Evolutionary conservation across 2,329 filamentous ascomycete genomes (phyloP).

Genomic region (Pseudogymnoascus sp.): DNA sequence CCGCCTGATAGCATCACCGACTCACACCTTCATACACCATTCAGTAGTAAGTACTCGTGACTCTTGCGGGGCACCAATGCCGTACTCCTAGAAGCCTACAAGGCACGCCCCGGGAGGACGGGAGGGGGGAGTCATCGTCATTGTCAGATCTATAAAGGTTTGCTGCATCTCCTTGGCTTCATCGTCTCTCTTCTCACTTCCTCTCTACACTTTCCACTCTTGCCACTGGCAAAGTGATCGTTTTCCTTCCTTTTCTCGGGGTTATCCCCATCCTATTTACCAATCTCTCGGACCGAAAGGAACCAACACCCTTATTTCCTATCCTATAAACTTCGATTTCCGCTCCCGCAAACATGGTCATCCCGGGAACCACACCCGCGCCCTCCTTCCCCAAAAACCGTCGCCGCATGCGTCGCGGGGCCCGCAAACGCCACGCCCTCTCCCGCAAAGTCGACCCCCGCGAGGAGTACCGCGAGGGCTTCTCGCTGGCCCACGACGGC

Average conservation of each 20-base stretch:
- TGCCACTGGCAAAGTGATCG: constrained; percentile 1
- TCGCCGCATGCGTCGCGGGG: not conserved
- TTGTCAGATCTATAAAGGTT: constrained; percentile 1
- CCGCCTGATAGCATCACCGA: not conserved
- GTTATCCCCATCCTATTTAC: not conserved
- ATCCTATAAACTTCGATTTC: not conserved
- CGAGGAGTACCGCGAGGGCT: not conserved
- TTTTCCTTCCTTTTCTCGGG: not conserved
- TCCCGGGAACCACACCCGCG: not conserved
- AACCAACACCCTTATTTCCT: not conserved
- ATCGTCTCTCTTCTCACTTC: not conserved
- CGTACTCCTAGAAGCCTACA: not conserved
- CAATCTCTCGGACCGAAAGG: not conserved
- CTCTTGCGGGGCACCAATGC: not conserved
- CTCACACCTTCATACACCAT: constrained; percentile 4
- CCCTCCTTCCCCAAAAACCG: not conserved
- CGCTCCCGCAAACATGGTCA: not conserved
- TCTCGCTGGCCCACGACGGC: not conserved
- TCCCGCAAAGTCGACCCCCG: not conserved
- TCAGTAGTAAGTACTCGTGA: not conserved
- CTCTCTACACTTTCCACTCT: not conserved
- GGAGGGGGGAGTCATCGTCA: not conserved
- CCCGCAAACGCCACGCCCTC: constrained; percentile 4
- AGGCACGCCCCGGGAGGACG: not conserved
- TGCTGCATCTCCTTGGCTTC: not conserved